Percentiles rank a stretch among this genome's conserved stretches.
These are phyloP conservation scores for Diaporthe citrichinensis DNA, from an alignment of 2,329 filamentous ascomycete genomes.

Conservation along the genomic window DNA sequence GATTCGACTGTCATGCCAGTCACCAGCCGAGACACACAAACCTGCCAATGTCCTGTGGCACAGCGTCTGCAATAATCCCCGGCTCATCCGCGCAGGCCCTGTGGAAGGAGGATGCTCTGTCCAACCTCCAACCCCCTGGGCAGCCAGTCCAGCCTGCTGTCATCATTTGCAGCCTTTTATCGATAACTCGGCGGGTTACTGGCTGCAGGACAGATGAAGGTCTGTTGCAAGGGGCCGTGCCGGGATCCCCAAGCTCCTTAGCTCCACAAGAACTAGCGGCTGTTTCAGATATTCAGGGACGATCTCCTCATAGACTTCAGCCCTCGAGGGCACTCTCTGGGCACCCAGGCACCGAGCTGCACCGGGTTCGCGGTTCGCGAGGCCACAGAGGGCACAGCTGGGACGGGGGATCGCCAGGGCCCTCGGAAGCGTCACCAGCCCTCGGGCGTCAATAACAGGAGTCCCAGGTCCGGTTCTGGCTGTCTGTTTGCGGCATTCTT, in stretches of 20 bases:
- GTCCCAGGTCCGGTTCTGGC: neutral
- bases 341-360: neutral
- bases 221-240: slow-evolving; percentile 33
- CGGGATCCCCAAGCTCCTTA: slow-evolving; percentile 31
- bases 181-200: slow-evolving; percentile 34
- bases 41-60: slow-evolving; percentile 9
- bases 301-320: slow-evolving; percentile 20
- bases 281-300: slow-evolving; percentile 33
- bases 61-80: slow-evolving; percentile 25
- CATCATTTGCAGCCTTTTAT: slow-evolving; percentile 26
- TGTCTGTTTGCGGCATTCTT: slow-evolving; percentile 21
- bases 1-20: slow-evolving; percentile 35
- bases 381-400: neutral
- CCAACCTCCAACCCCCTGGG: slow-evolving; percentile 11
- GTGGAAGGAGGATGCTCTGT: slow-evolving; percentile 2
- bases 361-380: slow-evolving; percentile 7
- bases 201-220: slow-evolving; percentile 38
- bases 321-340: neutral
- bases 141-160: slow-evolving; percentile 30
- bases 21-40: slow-evolving; percentile 34
- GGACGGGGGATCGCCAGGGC: slow-evolving; percentile 20
- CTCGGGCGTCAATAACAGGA: slow-evolving; percentile 23
- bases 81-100: slow-evolving; percentile 10
- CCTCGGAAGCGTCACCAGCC: neutral
- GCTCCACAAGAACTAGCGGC: slow-evolving; percentile 25